A percentile compares a stretch with the other conserved stretches of the same genome.
Evolutionary conservation across 2,329 filamentous ascomycete species (phyloP).

Genomic region (Beauveria medogensis): DNA sequence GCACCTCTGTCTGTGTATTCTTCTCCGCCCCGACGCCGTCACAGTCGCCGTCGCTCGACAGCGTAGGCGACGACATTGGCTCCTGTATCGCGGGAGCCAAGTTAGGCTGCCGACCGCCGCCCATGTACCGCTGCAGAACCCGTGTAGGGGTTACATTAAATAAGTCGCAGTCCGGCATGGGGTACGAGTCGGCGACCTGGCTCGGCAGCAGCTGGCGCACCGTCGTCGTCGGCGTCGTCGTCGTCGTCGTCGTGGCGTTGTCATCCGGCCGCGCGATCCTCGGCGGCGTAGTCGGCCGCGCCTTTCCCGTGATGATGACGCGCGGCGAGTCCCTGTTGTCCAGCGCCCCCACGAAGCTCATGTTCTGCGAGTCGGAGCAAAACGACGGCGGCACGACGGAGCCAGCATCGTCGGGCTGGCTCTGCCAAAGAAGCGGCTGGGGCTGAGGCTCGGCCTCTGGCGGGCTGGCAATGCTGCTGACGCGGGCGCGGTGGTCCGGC

Average conservation of each 20-base stretch:
- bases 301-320: conserved; percentile 15
- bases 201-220: conserved; percentile 37
- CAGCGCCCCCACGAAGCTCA: conserved; percentile 37
- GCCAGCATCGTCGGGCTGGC: not conserved
- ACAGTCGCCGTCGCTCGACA: not conserved
- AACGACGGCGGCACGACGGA: conserved; percentile 16
- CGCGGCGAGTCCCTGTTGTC: conserved; percentile 35
- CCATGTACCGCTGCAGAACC: conserved; percentile 41
- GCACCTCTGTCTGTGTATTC: not conserved
- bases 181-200: conserved; percentile 48
- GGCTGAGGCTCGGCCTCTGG: not conserved
- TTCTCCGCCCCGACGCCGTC: not conserved
- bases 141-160: conserved; percentile 37
- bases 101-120: conserved; percentile 26
- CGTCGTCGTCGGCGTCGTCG: conserved; percentile 18
- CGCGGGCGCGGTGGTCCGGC: conserved; percentile 18
- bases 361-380: conserved; percentile 27
- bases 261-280: not conserved
- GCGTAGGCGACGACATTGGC: conserved; percentile 10
- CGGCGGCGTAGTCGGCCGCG: not conserved
- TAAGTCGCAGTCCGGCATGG: conserved; percentile 23
- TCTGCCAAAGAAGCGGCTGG: not conserved
- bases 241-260: conserved; percentile 18
- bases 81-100: conserved; percentile 19
- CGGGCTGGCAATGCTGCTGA: not conserved